These are phyloP conservation scores for Achaetomiella virescens DNA, from an alignment of 495 filamentous ascomycete genomes.

Conservation along the genomic window DNA sequence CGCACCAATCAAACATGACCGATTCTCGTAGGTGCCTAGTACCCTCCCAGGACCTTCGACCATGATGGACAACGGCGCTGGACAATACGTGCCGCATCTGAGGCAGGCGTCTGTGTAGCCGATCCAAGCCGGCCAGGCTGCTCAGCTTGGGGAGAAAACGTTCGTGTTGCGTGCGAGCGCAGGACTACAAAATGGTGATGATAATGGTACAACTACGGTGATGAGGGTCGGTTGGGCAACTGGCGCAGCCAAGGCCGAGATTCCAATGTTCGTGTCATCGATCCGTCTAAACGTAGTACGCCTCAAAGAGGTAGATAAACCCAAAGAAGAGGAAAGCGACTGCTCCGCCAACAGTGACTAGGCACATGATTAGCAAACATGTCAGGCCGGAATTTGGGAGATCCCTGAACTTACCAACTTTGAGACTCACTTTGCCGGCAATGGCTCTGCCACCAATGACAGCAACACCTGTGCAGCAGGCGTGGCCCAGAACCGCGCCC, in stretches of 20 bases:
- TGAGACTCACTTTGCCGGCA: slow-evolving; percentile 88
- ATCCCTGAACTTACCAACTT: slow-evolving; percentile 71
- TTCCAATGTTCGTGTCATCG: background rate
- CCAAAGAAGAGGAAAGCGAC: slow-evolving; percentile 85
- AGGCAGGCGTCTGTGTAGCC: too few species aligned
- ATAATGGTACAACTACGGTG: background rate
- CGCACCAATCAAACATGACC: background rate
- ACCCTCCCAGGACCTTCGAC: background rate
- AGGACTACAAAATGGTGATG: slow-evolving; percentile 21
- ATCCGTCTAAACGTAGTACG: slow-evolving; percentile 49
- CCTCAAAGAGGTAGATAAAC: slow-evolving; percentile 82
- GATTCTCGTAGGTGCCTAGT: background rate
- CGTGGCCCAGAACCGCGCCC: slow-evolving; percentile 82
- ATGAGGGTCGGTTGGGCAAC: background rate
- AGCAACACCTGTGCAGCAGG: slow-evolving; percentile 83
- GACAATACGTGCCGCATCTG: too few species aligned
- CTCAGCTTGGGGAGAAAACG: slow-evolving; percentile 4
- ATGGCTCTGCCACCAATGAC: slow-evolving; percentile 90
- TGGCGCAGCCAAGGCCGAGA: slow-evolving; percentile 15
- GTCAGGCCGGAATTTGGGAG: background rate
- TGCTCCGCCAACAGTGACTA: slow-evolving; percentile 95
- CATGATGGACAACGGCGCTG: too few species aligned
- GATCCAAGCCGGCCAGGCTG: background rate
- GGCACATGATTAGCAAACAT: slow-evolving; percentile 21
- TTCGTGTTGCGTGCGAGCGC: slow-evolving; percentile 3